A percentile compares a stretch with the other conserved stretches of the same genome.
phyloP scores from a whole-genome alignment of 352 stramenopile genomes.

The Phytophthora chlamydospora region DNA sequence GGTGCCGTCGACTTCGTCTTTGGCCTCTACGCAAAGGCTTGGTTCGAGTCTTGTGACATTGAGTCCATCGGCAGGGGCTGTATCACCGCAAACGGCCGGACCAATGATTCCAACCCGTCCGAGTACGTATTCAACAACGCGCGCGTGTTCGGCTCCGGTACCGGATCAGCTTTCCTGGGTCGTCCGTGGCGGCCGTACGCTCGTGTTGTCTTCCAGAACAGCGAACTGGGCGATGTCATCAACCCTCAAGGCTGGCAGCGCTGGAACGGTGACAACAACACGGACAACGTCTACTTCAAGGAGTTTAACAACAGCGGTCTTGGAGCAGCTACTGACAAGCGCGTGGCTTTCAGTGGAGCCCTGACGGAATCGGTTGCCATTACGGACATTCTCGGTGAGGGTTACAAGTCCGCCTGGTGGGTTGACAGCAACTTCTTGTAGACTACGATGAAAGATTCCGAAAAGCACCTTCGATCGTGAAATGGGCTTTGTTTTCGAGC shows the following conservation, averaged over 20 bases:
- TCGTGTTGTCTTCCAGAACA: constrained; percentile 28
- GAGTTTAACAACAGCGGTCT: constrained; percentile 22
- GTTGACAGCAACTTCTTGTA: constrained; percentile 26
- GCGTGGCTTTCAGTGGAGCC: constrained; percentile 20
- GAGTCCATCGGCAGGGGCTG: constrained; percentile 15
- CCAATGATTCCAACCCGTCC: constrained; percentile 19
- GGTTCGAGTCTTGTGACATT: constrained; percentile 31
- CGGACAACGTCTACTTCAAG: constrained; percentile 27
- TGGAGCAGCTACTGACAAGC: constrained; percentile 20
- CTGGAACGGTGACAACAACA: constrained; percentile 24
- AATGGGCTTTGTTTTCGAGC: too few species aligned
- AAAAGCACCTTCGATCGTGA: too few species aligned
- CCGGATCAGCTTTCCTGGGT: constrained; percentile 14
- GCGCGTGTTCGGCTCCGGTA: constrained; percentile 13
- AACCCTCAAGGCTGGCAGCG: constrained; percentile 19
- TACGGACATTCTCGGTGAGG: constrained; percentile 22
- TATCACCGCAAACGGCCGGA: constrained; percentile 24
- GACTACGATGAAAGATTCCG: background rate
- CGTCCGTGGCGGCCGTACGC: constrained; percentile 24
- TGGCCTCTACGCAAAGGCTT: constrained; percentile 23
- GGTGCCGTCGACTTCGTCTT: constrained; percentile 28
- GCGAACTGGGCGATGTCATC: constrained; percentile 20
- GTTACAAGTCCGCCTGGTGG: constrained; percentile 25
- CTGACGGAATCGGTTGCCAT: constrained; percentile 14
- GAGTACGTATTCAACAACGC: constrained; percentile 30